Conservation (phyloP, 495 filamentous ascomycete species). For the Lasiosphaeris hirsuta region DNA sequence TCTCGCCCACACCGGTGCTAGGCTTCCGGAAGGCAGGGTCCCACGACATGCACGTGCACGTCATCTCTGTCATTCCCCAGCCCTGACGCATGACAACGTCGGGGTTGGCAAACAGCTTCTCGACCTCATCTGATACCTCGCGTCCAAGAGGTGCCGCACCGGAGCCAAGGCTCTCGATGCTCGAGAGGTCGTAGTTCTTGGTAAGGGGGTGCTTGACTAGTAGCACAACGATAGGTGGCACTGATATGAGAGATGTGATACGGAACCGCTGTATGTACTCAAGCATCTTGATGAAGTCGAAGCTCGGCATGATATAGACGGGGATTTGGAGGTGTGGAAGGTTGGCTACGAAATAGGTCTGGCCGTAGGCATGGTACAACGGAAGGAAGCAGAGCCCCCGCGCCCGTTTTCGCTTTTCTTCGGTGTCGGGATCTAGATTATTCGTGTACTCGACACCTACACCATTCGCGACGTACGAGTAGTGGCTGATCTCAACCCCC, state of each 20-base stretch:
- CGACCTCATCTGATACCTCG: constrained; percentile 59
- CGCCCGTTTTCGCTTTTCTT: constrained; percentile 27
- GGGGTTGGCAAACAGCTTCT: constrained; percentile 55
- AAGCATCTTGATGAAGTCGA: constrained; percentile 70
- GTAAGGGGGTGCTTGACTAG: constrained; percentile 68
- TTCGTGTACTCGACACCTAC: constrained; percentile 49
- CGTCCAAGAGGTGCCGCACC: constrained; percentile 64
- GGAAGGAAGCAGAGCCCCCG: constrained; percentile 58
- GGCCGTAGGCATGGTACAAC: constrained; percentile 68
- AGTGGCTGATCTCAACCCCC: constrained; percentile 75
- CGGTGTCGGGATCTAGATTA: constrained; percentile 42
- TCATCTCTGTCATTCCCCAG: constrained; percentile 83
- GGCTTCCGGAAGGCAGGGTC: constrained; percentile 45
- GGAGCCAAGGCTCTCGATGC: constrained; percentile 52
- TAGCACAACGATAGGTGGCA: constrained; percentile 68
- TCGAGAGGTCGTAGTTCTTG: constrained; percentile 65
- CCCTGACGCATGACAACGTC: constrained; percentile 64
- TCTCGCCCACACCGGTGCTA: constrained; percentile 58
- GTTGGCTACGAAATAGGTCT: constrained; percentile 44
- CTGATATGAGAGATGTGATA: constrained; percentile 59
- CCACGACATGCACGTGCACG: constrained; percentile 62
- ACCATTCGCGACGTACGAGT: constrained; percentile 68
- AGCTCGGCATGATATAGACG: constrained; percentile 70
- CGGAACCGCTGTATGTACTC: constrained; percentile 62
- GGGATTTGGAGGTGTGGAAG: constrained; percentile 37